Conservation (phyloP, 2,329 filamentous ascomycete species). For the Penicillium sp. region DNA sequence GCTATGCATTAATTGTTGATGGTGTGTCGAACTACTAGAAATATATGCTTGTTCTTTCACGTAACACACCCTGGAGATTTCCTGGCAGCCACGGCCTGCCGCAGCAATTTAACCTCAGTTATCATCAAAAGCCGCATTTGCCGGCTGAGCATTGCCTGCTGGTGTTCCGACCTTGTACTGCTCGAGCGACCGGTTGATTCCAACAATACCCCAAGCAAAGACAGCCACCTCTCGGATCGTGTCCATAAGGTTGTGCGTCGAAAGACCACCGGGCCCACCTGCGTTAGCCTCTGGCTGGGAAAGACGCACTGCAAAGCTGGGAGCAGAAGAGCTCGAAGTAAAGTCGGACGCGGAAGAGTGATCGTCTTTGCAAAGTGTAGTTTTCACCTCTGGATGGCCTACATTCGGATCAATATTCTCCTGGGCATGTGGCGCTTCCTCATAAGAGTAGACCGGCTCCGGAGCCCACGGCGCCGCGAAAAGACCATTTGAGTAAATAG, state of each 20-base stretch:
- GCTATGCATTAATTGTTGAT: not conserved
- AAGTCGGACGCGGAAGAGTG: slow-evolving; percentile 32
- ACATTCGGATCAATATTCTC: slow-evolving; percentile 4
- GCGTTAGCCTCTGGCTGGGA: slow-evolving; percentile 36
- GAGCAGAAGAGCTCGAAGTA: slow-evolving; percentile 1
- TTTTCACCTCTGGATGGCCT: slow-evolving; percentile 29
- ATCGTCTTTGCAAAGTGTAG: slow-evolving; percentile 28
- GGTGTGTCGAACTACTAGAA: not conserved
- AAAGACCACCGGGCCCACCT: slow-evolving; percentile 50
- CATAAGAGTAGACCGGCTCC: slow-evolving; percentile 56
- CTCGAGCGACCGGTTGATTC: slow-evolving; percentile 69
- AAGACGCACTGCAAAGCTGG: not conserved
- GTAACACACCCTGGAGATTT: not conserved
- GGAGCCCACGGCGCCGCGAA: slow-evolving; percentile 80
- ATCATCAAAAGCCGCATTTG: slow-evolving; percentile 8
- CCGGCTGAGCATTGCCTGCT: slow-evolving; percentile 49
- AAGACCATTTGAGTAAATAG: slow-evolving; percentile 60
- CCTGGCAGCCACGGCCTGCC: slow-evolving; percentile 7
- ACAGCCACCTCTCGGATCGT: slow-evolving; percentile 82
- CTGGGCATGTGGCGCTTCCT: slow-evolving; percentile 3
- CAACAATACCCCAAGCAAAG: slow-evolving; percentile 62
- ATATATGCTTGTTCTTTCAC: not conserved
- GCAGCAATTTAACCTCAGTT: slow-evolving; percentile 4
- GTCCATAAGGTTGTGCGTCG: slow-evolving; percentile 67
- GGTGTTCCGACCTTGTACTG: slow-evolving; percentile 64